phyloP scores from a whole-genome alignment of 2,329 filamentous ascomycete genomes.

The Boeremia lycopersici region DNA sequence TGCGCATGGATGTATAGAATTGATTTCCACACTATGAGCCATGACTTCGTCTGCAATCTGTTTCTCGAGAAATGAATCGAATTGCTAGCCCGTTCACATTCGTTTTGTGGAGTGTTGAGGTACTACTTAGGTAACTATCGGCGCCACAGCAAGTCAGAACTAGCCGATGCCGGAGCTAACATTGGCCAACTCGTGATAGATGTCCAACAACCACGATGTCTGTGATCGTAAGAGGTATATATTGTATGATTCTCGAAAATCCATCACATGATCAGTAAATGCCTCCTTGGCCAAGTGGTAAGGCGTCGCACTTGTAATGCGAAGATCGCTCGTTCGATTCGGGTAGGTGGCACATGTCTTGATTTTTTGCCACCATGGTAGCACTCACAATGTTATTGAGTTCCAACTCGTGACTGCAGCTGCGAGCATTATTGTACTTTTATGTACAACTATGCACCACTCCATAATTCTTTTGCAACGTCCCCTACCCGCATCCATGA shows the following conservation, averaged over 20 bases:
- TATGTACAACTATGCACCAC: no score
- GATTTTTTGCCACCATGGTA: background rate
- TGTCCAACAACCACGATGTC: background rate
- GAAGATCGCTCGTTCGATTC: slow-evolving; percentile 24
- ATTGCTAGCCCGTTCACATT: no score
- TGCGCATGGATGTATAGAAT: slow-evolving; percentile 28
- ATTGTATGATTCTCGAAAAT: fast-evolving
- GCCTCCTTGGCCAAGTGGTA: slow-evolving; percentile 24
- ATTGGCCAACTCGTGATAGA: background rate
- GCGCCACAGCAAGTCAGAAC: background rate
- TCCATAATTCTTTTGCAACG: no score
- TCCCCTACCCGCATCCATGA: no score
- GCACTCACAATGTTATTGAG: background rate
- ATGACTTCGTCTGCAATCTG: background rate
- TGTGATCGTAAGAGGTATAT: background rate
- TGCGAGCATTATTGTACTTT: no score
- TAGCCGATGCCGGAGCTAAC: background rate
- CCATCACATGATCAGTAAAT: slow-evolving; percentile 4
- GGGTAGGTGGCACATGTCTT: slow-evolving; percentile 16
- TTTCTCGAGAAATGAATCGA: no score
- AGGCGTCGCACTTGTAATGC: slow-evolving; percentile 25
- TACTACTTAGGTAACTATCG: background rate
- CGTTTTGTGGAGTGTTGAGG: no score
- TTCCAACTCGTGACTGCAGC: no score
- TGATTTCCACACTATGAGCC: slow-evolving; percentile 23